Evolutionary conservation across 2,329 filamentous ascomycete species (phyloP), one percentile per base, ranked within the genome.

Genomic region (Apiospora saccharicola): DNA sequence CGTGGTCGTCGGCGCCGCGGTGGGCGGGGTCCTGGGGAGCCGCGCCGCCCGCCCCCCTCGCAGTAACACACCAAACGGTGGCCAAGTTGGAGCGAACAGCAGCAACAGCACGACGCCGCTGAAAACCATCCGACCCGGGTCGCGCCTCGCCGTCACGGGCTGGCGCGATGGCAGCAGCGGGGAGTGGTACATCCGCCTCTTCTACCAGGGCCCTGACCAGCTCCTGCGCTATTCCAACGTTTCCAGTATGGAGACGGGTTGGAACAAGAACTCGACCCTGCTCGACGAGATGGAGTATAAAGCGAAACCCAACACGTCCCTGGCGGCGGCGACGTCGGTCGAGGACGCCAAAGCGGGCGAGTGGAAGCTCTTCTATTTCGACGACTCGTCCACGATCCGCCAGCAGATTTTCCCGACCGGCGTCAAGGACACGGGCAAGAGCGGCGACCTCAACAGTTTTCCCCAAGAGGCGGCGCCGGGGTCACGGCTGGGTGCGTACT

Each of bases 201-300:
- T 72, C 49, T 72, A 72, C 26, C 71, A 72, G 44, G 71, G 67
- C 8, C 71, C 68, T 16, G 71, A 72, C 61, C 71, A 72, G 71
- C 44, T 47, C 12, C 47, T 72, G 30, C 68, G 71, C 19, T 68
- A 34, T 22, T 70, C 68, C 8, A 67, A 44, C 44, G 47, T 37
- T 24, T 47, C 71, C 10, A 70, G 68, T 57, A 61, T 19, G 13
- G 71, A 68, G 53, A 4, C 7, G 13, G 46, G 46, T 37, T 72
- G 71, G 71, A 46, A 22, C 16, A 7, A 22, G 7, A 8, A 4
- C 34, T 68, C 71, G 10, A 68, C 46, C 19, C n/a, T 70, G 22
- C 37, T 72, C 44, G 61, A 61, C 51, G 44, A 61, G 26, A 5
- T 72, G 26, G 13, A 67, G 24, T 22, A 70, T 24, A 47, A 41